A percentile compares a stretch with the other conserved stretches of the same genome.
These are phyloP conservation scores for Podospora comata DNA, from an alignment of 495 filamentous ascomycete species.

Conservation along the genomic window DNA sequence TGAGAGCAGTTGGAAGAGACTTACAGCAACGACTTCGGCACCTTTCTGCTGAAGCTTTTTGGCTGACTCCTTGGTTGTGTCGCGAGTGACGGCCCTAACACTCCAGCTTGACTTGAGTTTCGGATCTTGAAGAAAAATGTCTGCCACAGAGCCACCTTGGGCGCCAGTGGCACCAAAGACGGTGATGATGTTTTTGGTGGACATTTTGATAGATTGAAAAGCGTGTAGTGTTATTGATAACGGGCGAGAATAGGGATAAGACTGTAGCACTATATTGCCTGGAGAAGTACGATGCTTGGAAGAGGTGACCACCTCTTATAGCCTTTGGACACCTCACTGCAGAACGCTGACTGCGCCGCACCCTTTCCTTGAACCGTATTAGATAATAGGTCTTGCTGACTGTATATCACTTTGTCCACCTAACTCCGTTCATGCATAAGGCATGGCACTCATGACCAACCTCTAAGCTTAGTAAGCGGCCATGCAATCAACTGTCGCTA, in stretches of 20 bases:
- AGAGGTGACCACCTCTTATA: not conserved
- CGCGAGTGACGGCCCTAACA: constrained; percentile 56
- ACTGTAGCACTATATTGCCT: not conserved
- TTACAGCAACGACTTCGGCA: constrained; percentile 42
- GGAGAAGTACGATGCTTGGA: not conserved
- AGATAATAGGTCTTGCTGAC: not conserved
- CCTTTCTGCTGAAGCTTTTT: constrained; percentile 43
- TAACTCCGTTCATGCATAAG: not conserved
- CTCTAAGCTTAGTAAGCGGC: not conserved
- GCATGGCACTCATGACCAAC: not conserved
- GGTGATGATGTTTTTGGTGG: constrained; percentile 42
- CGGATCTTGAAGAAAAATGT: constrained; percentile 50
- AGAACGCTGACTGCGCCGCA: not conserved
- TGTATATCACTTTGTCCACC: not conserved
- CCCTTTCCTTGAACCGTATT: not conserved
- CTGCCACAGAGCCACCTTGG: constrained; percentile 59
- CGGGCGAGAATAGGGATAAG: not conserved
- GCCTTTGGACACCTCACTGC: not conserved
- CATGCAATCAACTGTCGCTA: not conserved
- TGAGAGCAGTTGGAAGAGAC: not conserved
- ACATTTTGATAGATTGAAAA: constrained; percentile 3
- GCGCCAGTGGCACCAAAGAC: constrained; percentile 63
- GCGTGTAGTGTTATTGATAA: not conserved
- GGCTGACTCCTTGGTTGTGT: constrained; percentile 44
- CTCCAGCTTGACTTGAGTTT: constrained; percentile 23